A percentile compares a stretch with the other conserved stretches of the same genome.
phyloP scores from a whole-genome alignment of 129 eudicot species.

The Ambrosia trifida region DNA sequence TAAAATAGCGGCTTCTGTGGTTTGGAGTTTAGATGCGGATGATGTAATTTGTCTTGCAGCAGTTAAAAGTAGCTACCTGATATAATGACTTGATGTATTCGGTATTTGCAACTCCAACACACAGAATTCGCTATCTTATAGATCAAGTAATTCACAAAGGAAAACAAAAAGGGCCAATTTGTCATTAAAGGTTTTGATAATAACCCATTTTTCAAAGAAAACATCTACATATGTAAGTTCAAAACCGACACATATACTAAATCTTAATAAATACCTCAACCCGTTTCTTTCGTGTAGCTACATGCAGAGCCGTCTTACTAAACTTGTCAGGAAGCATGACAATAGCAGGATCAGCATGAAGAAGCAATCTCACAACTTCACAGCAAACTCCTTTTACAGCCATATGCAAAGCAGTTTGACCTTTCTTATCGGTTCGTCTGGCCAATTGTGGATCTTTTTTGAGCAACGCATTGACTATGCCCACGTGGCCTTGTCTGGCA shows the following conservation, averaged over 20 bases:
- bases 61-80: no score
- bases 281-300: slow-evolving; percentile 65
- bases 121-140: no score
- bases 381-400: slow-evolving; percentile 73
- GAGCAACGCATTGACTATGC: slow-evolving; percentile 52
- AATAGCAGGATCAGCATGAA: slow-evolving; percentile 66
- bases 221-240: not conserved
- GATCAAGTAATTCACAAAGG: no score
- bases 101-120: no score
- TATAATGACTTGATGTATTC: no score
- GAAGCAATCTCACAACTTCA: slow-evolving; percentile 70
- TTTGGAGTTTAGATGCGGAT: no score
- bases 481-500: slow-evolving; percentile 65
- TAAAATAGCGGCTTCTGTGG: no score
- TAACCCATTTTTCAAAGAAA: no score
- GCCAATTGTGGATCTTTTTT: slow-evolving; percentile 58
- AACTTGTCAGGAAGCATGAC: slow-evolving; percentile 77
- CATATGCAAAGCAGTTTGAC: slow-evolving; percentile 83
- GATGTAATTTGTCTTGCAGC: no score
- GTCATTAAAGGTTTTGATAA: no score
- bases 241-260: not conserved
- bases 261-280: slow-evolving; percentile 48
- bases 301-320: slow-evolving; percentile 67
- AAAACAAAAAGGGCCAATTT: no score
- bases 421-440: slow-evolving; percentile 71